Base-by-base conservation (phyloP, 2,329 filamentous ascomycete species). In the Neospermospora avenae region DNA sequence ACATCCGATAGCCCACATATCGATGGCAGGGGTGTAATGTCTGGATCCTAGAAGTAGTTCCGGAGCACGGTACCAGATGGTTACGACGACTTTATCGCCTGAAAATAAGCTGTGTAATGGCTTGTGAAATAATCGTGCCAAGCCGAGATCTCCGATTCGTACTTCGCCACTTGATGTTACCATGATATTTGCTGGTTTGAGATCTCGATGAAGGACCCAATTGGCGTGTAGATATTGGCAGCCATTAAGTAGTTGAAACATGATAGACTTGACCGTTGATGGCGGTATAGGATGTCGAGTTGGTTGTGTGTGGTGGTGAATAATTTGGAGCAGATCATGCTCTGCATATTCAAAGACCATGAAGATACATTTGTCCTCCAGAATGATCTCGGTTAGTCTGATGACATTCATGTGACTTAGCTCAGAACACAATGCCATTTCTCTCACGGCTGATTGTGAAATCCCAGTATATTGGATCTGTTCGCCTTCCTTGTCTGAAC, bases 321-420 rank as follows among this genome's bases (percentile, higher is more conserved):
- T 97, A 73, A 99, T 98, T 74, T 99, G 95, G 4, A 99, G 81
- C 39, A 99, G 78, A 75, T 99, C 95, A 74, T 99, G 95, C 76
- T 99, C 95, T 67, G 95, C 95, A 74, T 96, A 99, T 75, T 98
- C 95, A 69, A 99, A 98, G 1, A 99, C 93, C 89, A 99, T 99
- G 77, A 93, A 99, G 74, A 99, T 98, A 77, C 93, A 97, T 78
- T 98, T 98, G 75, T 96, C 93, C 77, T 99, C 93, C 3, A 99
- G 81, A 70, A 99, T 96, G 70, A 96, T 98, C 76, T 99, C 95
- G 63, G 93, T 86, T 1, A 97, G 84, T 61, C 89, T 86, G 67
- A 99, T 93, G 35, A 99, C 87, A 73, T 98, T 98, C 59, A 85
- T 80, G 74, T 99, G 92, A 60, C 84, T 86, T 25, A 99, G 82